These are phyloP conservation scores for Heritiera littoralis DNA, from an alignment of 345 rosid genomes.

Conservation along the genomic window DNA sequence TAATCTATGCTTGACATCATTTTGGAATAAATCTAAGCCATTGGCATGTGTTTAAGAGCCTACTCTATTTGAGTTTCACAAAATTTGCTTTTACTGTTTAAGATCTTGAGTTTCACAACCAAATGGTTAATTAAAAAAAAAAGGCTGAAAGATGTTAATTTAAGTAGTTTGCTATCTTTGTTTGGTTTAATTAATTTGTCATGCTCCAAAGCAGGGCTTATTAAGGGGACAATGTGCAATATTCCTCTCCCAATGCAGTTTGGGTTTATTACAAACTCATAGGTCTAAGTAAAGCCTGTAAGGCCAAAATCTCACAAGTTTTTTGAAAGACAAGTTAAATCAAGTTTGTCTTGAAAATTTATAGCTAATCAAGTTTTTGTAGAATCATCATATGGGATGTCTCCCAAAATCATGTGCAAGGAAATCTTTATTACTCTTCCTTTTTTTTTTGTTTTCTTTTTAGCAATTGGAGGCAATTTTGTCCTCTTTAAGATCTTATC, in stretches of 20 bases:
- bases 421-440: constrained; percentile 16
- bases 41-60: neutral
- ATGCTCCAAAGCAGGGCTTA: neutral
- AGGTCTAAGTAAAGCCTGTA: constrained; percentile 20
- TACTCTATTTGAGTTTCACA: too few relatives aligned
- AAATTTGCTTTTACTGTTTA: too few relatives aligned
- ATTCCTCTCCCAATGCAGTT: constrained; percentile 19
- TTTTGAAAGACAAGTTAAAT: neutral
- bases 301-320: neutral
- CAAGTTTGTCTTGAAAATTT: constrained; percentile 10
- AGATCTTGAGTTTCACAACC: too few relatives aligned
- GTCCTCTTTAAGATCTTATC: constrained; percentile 7
- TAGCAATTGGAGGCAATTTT: neutral
- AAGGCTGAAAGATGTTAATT: neutral
- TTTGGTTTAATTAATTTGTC: neutral
- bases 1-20: neutral
- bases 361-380: constrained; percentile 9
- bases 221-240: constrained; percentile 25
- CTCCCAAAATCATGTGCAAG: constrained; percentile 33
- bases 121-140: neutral
- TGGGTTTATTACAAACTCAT: constrained; percentile 9
- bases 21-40: neutral
- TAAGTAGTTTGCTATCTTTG: neutral
- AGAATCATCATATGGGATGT: constrained; percentile 28
- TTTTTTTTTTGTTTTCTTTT: neutral